These are phyloP conservation scores for Hura crepitans DNA, from an alignment of 441 rosid genomes.

Conservation along the genomic window DNA sequence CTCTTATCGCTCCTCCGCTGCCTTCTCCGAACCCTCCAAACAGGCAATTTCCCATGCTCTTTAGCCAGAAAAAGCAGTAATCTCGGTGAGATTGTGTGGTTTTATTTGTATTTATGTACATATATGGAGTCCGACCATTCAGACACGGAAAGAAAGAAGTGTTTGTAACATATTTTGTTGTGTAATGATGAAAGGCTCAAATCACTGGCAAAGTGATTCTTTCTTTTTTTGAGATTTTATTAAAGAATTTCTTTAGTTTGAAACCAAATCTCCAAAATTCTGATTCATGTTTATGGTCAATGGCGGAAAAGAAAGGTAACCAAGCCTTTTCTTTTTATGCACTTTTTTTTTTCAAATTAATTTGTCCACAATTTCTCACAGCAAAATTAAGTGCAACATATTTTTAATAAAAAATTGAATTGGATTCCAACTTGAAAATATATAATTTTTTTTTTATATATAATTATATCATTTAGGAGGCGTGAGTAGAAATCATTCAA, in stretches of 20 bases:
- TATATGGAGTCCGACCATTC: background rate
- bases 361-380: background rate
- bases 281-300: conserved; percentile 8
- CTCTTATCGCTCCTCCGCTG: conserved; percentile 34
- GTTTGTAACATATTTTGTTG: background rate
- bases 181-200: background rate
- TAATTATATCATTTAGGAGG: too few species aligned
- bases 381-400: too few species aligned
- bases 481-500: too few species aligned
- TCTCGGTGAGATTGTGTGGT: too few species aligned
- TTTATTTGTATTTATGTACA: background rate
- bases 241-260: background rate
- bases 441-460: too few species aligned
- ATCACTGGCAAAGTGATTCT: conserved; percentile 1
- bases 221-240: background rate
- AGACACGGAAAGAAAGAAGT: conserved; percentile 20
- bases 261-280: background rate
- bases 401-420: too few species aligned
- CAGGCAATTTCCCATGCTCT: conserved; percentile 69
- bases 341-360: conserved; percentile 22
- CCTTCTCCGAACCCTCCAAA: conserved; percentile 58
- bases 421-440: too few species aligned
- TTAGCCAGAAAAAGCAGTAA: background rate
- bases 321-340: conserved; percentile 14
- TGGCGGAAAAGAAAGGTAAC: conserved; percentile 10